Base-by-base conservation (phyloP, 495 filamentous ascomycete genomes). In the Annulohypoxylon nitens region DNA sequence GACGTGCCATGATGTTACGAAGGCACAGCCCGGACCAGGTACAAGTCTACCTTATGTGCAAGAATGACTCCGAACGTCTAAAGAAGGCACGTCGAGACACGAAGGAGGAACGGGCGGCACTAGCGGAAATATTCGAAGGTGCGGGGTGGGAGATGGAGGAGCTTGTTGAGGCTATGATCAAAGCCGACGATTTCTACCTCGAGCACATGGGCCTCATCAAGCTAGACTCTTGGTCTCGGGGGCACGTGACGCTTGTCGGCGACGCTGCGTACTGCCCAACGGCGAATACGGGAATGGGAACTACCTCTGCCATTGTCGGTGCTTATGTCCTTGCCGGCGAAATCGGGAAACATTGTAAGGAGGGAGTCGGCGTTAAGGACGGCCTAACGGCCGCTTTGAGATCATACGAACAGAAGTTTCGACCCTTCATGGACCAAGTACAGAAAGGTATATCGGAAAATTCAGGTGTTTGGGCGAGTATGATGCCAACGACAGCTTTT, bases 291-390 rank as follows among this genome's bases (percentile, higher is more conserved):
- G 86, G 87, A 2, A 82, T 87, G 79, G 87, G 86, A 0, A 88
- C 86, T 0, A 81, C 82, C 0, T 69, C 71, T n/a, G 74, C 78
- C 7, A 70, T 89, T 0, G 79, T 83, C 9, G 86, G 87, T 9
- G 83, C 86, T 0, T 89, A 88, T 63, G 55, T 87, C 2, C 80
- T 88, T 0, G 87, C 87, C 1, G 86, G 86, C 11, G 86, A 88
- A 71, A 81, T 89, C 36, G 76, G 69, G 20, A 79, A 73, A 54
- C 69, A 82, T 12, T 80, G 75, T 23, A 55, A 50, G 1, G 59
- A 48, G 0, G 70, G 37, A 5, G 16, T 51, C 30, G 54, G 63
- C 18, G 20, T 14, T 3, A 50, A 59, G 2, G 65, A 61, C 0
- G 69, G 51, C 1, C 20, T 68, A 1, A 41, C 39, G 20, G 57